Evolutionary conservation across 345 rosid genomes (phyloP).

Genomic region (Eutrema japonicum): DNA sequence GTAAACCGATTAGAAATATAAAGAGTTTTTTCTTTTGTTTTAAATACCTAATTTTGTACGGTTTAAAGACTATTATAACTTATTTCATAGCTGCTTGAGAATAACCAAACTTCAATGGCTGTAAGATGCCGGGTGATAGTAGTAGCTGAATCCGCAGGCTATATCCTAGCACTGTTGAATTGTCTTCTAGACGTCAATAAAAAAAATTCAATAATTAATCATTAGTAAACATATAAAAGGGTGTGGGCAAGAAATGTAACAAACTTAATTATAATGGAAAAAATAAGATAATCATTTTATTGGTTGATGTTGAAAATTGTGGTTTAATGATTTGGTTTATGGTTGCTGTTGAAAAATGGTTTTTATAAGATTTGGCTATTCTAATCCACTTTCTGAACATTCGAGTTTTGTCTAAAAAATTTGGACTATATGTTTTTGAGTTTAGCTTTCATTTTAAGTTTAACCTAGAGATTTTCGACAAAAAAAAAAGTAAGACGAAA

Average conservation of each 20-base stretch:
- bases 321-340: slow-evolving; percentile 37
- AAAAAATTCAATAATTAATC: neutral
- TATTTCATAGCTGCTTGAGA: neutral
- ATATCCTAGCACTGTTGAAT: neutral
- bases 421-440: neutral
- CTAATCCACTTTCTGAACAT: neutral
- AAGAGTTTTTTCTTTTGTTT: neutral
- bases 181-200: neutral
- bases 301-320: slow-evolving; percentile 20
- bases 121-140: neutral
- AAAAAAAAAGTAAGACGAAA: neutral
- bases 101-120: neutral
- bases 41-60: neutral
- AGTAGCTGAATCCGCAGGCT: slow-evolving; percentile 5
- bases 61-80: neutral
- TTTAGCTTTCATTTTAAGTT: neutral
- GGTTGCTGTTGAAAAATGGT: slow-evolving; percentile 20
- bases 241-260: neutral
- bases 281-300: neutral
- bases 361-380: neutral
- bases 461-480: neutral
- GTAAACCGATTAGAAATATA: neutral
- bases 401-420: slow-evolving; percentile 15
- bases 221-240: neutral
- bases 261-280: slow-evolving; percentile 12